These are phyloP conservation scores for Chalciporus sp. DNA, from an alignment of 1,284 basidiomycete genomes.

Conservation along the genomic window DNA sequence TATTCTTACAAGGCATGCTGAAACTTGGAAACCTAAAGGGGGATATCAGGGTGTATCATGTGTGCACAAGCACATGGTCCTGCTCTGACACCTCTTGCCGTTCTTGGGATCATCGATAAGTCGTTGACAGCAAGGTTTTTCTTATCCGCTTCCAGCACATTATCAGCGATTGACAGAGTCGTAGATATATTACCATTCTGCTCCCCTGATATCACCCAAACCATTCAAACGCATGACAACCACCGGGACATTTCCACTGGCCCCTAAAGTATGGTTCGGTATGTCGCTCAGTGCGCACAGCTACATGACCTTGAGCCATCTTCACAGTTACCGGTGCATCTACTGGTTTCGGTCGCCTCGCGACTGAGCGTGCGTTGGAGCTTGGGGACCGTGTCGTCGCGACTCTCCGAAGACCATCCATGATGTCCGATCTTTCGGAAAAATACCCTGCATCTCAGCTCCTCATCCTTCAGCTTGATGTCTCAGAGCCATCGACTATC, in stretches of 20 bases:
- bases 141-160: not conserved
- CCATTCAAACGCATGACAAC: slow-evolving; percentile 4
- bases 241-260: slow-evolving; percentile 1
- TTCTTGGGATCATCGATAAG: too few relatives aligned
- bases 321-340: slow-evolving; percentile 35
- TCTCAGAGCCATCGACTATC: slow-evolving; percentile 23
- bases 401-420: slow-evolving; percentile 31
- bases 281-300: slow-evolving; percentile 3
- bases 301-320: not conserved
- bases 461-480: slow-evolving; percentile 32
- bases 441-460: slow-evolving; percentile 26
- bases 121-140: not conserved
- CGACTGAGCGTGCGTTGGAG: slow-evolving; percentile 28
- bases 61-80: slow-evolving; percentile 2
- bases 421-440: slow-evolving; percentile 24
- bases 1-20: not conserved
- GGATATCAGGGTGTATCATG: not conserved
- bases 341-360: slow-evolving; percentile 31
- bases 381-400: slow-evolving; percentile 36
- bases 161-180: not conserved
- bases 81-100: not conserved
- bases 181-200: not conserved
- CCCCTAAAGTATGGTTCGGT: slow-evolving; percentile 31
- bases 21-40: not conserved
- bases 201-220: not conserved